These are phyloP conservation scores for Raffaelea albimanens DNA, from an alignment of 2,329 filamentous ascomycete species.

Conservation along the genomic window DNA sequence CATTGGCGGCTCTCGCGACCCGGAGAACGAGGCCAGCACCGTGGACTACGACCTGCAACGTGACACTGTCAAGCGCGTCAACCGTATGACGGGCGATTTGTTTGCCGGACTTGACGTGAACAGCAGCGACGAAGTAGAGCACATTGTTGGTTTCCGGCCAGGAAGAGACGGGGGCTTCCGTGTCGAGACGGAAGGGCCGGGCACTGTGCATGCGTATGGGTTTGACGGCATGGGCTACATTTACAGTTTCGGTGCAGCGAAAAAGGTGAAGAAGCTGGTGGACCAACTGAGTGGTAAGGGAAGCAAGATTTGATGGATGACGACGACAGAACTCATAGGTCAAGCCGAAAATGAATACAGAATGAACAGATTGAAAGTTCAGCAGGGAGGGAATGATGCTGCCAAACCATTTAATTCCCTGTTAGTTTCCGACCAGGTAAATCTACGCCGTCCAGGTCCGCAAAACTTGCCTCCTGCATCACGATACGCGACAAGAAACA, in stretches of 20 bases:
- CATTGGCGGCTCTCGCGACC: not conserved
- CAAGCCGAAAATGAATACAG: no score
- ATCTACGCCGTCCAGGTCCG: no score
- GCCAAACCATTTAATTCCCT: no score
- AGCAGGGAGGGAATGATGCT: no score
- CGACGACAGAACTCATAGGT: no score
- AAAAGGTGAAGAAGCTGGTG: conserved; percentile 1
- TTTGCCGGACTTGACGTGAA: conserved; percentile 1
- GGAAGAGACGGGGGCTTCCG: conserved; percentile 1
- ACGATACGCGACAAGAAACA: no score
- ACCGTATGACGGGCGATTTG: not conserved
- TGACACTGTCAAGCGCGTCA: conserved; percentile 1
- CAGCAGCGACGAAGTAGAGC: conserved; percentile 1
- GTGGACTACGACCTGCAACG: not conserved
- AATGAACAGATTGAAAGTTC: no score
- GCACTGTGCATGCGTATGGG: conserved; percentile 2
- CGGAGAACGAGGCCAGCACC: not conserved
- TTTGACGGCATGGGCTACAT: conserved; percentile 6
- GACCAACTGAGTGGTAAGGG: not conserved
- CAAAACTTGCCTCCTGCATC: no score
- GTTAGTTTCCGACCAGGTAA: no score
- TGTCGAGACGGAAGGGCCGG: conserved; percentile 1
- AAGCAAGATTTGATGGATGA: no score
- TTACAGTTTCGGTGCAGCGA: conserved; percentile 2
- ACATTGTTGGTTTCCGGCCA: conserved; percentile 3